Conservation (phyloP, 306 rosid genomes). For the Malus fusca region DNA sequence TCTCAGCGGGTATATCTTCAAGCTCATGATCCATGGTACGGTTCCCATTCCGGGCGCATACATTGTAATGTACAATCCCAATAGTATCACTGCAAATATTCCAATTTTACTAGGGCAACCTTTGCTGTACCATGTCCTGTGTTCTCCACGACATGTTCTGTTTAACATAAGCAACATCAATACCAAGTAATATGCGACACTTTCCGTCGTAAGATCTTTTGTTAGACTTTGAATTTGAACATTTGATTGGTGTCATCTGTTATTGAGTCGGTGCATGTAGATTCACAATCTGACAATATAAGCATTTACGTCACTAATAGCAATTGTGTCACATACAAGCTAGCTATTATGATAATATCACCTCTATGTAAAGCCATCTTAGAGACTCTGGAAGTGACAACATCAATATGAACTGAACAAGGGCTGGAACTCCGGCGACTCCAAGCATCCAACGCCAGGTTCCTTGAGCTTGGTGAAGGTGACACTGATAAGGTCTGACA, state of each 20-base stretch:
- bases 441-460: constrained; percentile 97
- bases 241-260: too few relatives aligned
- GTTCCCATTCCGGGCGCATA: constrained; percentile 83
- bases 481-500: constrained; percentile 68
- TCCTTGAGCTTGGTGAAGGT: constrained; percentile 54
- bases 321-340: too few relatives aligned
- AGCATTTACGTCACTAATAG: not conserved
- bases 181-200: not conserved
- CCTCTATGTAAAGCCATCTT: constrained; percentile 74
- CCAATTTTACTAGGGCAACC: constrained; percentile 82
- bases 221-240: not conserved
- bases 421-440: constrained; percentile 58
- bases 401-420: constrained; percentile 63
- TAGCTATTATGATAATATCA: constrained; percentile 7
- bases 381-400: constrained; percentile 81
- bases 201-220: not conserved
- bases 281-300: not conserved
- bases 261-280: not conserved
- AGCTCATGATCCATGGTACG: constrained; percentile 72
- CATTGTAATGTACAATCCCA: constrained; percentile 53
- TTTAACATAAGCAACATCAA: not conserved
- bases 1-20: constrained; percentile 65
- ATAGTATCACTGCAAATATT: constrained; percentile 44
- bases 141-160: constrained; percentile 40
- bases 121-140: constrained; percentile 46